Evolutionary conservation across 257 asterid species (phyloP).

Genomic region (Lycium barbarum): DNA sequence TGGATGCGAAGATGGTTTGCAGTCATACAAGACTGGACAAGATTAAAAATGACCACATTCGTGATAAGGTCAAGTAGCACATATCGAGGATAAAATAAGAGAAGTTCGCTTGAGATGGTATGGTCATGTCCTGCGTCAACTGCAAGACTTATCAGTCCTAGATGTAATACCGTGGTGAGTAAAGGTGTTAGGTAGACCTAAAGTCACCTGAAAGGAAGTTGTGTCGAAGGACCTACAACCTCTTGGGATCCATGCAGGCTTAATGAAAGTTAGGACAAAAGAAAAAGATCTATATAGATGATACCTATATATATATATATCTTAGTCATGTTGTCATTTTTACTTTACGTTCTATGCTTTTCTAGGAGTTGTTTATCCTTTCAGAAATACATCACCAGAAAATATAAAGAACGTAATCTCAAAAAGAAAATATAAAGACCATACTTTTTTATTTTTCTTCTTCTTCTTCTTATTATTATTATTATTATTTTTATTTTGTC

Average conservation of each 20-base stretch:
- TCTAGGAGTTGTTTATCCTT: neutral
- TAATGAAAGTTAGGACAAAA: neutral
- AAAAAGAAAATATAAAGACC: neutral
- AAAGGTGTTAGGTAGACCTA: neutral
- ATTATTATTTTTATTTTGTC: neutral
- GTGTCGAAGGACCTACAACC: neutral
- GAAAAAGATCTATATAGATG: neutral
- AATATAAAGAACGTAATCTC: neutral
- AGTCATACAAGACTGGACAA: neutral
- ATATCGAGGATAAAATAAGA: neutral
- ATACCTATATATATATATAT: neutral
- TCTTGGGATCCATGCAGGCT: neutral
- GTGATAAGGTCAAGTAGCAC: neutral
- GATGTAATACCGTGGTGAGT: neutral
- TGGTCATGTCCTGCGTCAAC: neutral
- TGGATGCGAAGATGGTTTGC: neutral
- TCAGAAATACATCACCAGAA: neutral
- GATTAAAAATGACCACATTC: neutral
- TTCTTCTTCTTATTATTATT: neutral
- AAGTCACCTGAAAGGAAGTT: neutral
- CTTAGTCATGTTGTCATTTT: neutral
- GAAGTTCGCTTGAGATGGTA: neutral
- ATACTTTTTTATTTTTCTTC: neutral
- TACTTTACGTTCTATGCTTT: neutral
- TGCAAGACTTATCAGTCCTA: neutral